Evolutionary conservation across 768 basidiomycete species (phyloP).

Genomic region (Sporobolomyces pararoseus): DNA sequence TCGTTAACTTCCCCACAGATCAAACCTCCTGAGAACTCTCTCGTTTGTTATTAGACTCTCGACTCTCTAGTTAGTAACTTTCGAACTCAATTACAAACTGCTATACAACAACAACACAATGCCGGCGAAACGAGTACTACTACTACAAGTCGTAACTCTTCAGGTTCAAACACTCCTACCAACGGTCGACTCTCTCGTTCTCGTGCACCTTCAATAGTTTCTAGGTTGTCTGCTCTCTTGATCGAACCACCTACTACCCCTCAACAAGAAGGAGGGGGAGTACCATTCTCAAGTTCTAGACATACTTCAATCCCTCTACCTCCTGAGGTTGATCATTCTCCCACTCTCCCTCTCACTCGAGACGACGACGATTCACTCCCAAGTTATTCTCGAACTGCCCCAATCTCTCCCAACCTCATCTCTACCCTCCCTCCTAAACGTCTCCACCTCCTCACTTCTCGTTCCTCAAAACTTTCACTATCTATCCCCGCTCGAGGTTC

Average conservation of each 20-base stretch:
- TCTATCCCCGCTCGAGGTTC: slow-evolving; percentile 14
- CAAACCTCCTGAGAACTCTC: not conserved
- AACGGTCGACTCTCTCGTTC: too few species aligned
- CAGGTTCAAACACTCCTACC: too few species aligned
- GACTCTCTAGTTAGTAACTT: slow-evolving; percentile 16
- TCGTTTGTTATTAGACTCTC: not conserved
- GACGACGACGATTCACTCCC: slow-evolving; percentile 7
- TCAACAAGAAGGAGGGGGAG: not conserved
- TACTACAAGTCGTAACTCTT: too few species aligned
- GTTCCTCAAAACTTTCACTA: slow-evolving; percentile 25
- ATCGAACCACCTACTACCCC: slow-evolving; percentile 14
- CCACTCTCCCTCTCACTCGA: not conserved
- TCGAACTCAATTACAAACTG: not conserved
- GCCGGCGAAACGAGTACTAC: too few species aligned
- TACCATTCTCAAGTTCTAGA: slow-evolving; percentile 9
- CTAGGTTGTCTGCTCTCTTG: not conserved
- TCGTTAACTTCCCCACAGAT: not conserved
- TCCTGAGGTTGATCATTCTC: not conserved
- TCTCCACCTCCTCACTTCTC: slow-evolving; percentile 9
- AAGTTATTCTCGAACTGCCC: slow-evolving; percentile 12
- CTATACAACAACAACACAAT: not conserved
- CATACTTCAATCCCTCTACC: slow-evolving; percentile 14
- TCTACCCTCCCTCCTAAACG: slow-evolving; percentile 18
- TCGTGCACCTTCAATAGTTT: slow-evolving; percentile 2
- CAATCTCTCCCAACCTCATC: not conserved